A percentile compares a stretch with the other conserved stretches of the same genome.
Evolutionary conservation across 306 rosid species (phyloP).

Genomic region (Vigna trinervia): DNA sequence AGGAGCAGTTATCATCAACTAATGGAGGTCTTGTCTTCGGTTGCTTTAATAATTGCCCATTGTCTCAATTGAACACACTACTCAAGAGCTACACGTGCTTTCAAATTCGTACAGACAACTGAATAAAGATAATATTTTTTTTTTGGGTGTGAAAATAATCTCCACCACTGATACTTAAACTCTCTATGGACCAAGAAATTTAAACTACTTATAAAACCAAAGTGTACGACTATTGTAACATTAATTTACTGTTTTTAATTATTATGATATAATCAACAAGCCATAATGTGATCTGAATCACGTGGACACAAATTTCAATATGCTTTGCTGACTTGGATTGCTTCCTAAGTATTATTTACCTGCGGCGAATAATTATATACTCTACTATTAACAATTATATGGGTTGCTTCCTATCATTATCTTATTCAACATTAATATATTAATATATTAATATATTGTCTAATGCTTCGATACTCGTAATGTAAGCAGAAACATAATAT

Average conservation of each 20-base stretch:
- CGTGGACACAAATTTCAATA: conserved; percentile 34
- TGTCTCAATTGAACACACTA: conserved; percentile 32
- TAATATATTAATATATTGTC: background rate
- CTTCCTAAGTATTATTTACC: conserved; percentile 33
- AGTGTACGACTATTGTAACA: background rate
- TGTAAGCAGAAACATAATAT: background rate
- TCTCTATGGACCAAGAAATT: background rate
- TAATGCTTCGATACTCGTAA: conserved; percentile 7
- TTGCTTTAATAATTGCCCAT: conserved; percentile 40
- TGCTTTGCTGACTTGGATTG: conserved; percentile 47
- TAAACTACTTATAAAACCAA: conserved; percentile 30
- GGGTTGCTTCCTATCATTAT: conserved; percentile 10
- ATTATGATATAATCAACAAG: conserved; percentile 21
- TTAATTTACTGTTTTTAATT: background rate
- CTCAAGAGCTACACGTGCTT: conserved; percentile 16
- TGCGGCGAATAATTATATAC: conserved; percentile 13
- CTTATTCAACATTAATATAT: conserved; percentile 15
- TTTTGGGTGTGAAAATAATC: background rate
- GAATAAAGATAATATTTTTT: conserved; percentile 34
- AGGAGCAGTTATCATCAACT: conserved; percentile 22
- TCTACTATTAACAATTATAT: background rate
- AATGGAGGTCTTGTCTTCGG: conserved; percentile 4
- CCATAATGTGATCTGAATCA: conserved; percentile 27
- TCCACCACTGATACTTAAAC: conserved; percentile 11
- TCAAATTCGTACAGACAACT: conserved; percentile 36